Evolutionary conservation across 139 green algal genomes (phyloP), one percentile per base, ranked within the genome.

Genomic region (Chlorella sp.): DNA sequence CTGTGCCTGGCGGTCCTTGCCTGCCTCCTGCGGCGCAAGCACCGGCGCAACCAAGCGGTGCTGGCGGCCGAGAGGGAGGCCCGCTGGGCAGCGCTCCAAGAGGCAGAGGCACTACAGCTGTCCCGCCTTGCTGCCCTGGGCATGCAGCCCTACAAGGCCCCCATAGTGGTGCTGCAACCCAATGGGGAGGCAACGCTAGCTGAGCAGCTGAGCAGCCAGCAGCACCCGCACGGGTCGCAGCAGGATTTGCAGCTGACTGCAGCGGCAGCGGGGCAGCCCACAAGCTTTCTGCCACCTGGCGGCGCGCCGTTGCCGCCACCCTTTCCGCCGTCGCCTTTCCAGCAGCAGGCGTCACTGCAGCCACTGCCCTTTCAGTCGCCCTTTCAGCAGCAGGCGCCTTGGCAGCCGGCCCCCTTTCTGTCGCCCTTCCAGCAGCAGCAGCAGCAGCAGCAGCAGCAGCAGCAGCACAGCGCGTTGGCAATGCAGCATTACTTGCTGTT

Each of bases 161-260:
- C 82, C 19, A 34, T 86, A 22, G 57, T 86, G n/a, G 68, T 86
- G 28, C 18, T 86, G 60, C 82, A 86, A n/a, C 82, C 82, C 34
- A 39, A 86, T 21, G 82, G 82, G 7, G 82, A 86, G 32, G 68
- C 68, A 60, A 86, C 57, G 14, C 82, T 86, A 32, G 82, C 82
- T 16, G 82, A 42, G n/a, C 19, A 76, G 60, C 57, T 86, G 28
- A 26, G 64, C 64, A 18, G 64, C 11, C 64, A 71, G 64, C 64
- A 3, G 15, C 60, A 68, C 60, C n/a, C n/a, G n/a, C n/a, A n/a
- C n/a, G n/a, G n/a, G n/a, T n/a, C n/a, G n/a, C n/a, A n/a, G 48
- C 48, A 57, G 48, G 48, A 57, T 9, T 5, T 5, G 48, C 48
- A 57, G 48, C 48, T 9, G 48, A 57, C 7, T 57, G 48, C 48